These are phyloP conservation scores for Kalmusia sp. DNA, from an alignment of 2,329 filamentous ascomycete genomes.

Conservation along the genomic window DNA sequence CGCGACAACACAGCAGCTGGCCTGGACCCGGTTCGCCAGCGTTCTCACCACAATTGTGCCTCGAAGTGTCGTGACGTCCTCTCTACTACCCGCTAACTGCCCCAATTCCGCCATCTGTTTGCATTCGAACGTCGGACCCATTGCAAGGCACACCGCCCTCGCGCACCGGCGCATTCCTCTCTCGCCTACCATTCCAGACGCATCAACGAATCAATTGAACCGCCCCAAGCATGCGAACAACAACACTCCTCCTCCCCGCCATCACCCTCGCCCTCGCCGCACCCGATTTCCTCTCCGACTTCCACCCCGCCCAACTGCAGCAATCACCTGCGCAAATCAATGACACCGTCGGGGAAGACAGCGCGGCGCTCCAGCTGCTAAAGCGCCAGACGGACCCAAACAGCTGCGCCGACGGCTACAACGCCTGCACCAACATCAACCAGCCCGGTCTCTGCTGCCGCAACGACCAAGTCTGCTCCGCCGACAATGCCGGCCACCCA, in stretches of 20 bases:
- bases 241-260: slow-evolving; percentile 36
- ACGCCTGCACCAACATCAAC: slow-evolving; percentile 59
- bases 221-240: slow-evolving; percentile 35
- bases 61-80: slow-evolving; percentile 5
- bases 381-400: slow-evolving; percentile 41
- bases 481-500: slow-evolving; percentile 63
- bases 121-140: slow-evolving; percentile 13
- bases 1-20: slow-evolving; percentile 8
- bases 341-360: slow-evolving; percentile 29
- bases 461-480: slow-evolving; percentile 60
- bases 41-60: background rate
- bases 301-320: slow-evolving; percentile 35
- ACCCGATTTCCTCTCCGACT: slow-evolving; percentile 36
- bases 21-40: slow-evolving; percentile 3
- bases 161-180: slow-evolving; percentile 27
- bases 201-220: background rate
- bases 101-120: slow-evolving; percentile 21
- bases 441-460: slow-evolving; percentile 64
- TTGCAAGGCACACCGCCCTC: slow-evolving; percentile 14
- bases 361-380: slow-evolving; percentile 29
- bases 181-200: slow-evolving; percentile 3
- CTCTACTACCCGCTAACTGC: background rate
- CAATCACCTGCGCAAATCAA: slow-evolving; percentile 31
- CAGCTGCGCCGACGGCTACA: slow-evolving; percentile 60
- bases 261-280: slow-evolving; percentile 35